Evolutionary conservation across 345 rosid genomes (phyloP), one percentile per base, ranked within the genome.

Genomic region (Xanthoceras sorbifolium): DNA sequence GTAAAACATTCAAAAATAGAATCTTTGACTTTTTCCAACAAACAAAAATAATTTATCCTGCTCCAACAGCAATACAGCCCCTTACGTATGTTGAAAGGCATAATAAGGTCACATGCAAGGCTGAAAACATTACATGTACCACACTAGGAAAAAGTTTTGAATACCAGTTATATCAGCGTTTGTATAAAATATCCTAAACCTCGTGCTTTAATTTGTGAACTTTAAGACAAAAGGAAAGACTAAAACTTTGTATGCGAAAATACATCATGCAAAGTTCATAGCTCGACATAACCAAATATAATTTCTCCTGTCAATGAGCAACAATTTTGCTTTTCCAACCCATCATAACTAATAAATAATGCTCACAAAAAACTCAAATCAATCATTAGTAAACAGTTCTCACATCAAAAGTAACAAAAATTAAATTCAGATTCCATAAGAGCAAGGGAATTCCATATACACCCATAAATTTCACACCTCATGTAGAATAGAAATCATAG

Each of bases 401-500:
- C 71, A 5, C 62, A 69, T 36, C 54, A 69, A 23, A 59, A 69
- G 67, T 59, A 3, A 73, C 22, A 36, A 59, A 34, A 65, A 32
- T n/a, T 17, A 44, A 76, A 57, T 32, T 32, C 76, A 75, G 68
- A 71, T 26, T 44, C 9, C 28, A 31, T 62, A 69, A 63, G 67
- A 73, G 78, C 48, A 69, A 59, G 67, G 40, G 4, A 80, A 71
- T n/a, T 55, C 69, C 75, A 69, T 67, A 14, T 46, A 55, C 83
- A 63, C 28, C 67, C 17, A 42, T 31, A 52, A 55, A 75, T 64
- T 68, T 59, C 71, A 54, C 80, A 93, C 99, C 96, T 95, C 98
- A 64, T 95, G 99, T 71, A 95, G 85, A 77, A 95, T 85, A 70
- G 99, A 90, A 64, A 95, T 87, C 99, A 95, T 91, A 46, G 99